Percentiles rank a stretch among this genome's conserved stretches.
Evolutionary conservation across 202 grass and related monocot genomes (phyloP).

Genomic region (Setaria italica): DNA sequence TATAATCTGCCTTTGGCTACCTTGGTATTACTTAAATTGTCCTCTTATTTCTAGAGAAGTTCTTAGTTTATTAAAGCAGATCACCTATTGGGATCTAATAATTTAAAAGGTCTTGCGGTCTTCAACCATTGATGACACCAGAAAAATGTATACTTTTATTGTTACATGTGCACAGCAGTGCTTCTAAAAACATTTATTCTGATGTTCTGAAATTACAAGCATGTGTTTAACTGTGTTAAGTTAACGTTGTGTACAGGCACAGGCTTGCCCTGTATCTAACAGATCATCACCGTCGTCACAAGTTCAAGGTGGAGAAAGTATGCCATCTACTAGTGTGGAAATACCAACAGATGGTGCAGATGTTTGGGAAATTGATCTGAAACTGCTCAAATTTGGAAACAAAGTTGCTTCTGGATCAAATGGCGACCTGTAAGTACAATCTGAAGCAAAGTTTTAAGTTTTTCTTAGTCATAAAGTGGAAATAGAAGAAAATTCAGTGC

Average conservation of each 20-base stretch:
- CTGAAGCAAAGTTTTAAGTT: constrained; percentile 26
- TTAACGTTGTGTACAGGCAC: constrained; percentile 39
- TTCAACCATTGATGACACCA: background rate
- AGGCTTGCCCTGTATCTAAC: constrained; percentile 48
- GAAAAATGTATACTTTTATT: background rate
- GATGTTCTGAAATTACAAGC: constrained; percentile 17
- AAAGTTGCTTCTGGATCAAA: constrained; percentile 78
- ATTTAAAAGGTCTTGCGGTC: background rate
- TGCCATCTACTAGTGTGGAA: constrained; percentile 58
- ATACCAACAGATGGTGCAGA: constrained; percentile 70
- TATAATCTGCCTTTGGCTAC: background rate
- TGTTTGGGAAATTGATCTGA: constrained; percentile 83
- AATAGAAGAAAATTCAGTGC: constrained; percentile 35
- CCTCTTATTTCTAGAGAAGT: background rate
- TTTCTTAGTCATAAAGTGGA: background rate
- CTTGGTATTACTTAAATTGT: background rate
- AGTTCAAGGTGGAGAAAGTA: constrained; percentile 43
- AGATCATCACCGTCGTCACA: constrained; percentile 43
- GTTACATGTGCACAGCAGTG: background rate
- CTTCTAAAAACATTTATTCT: constrained; percentile 14
- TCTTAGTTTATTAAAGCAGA: constrained; percentile 2
- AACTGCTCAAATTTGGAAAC: constrained; percentile 69
- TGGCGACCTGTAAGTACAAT: constrained; percentile 67
- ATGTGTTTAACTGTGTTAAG: background rate
- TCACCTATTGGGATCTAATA: background rate